phyloP scores from a whole-genome alignment of 305 asterid genomes.

The Fraxinus paxiana region DNA sequence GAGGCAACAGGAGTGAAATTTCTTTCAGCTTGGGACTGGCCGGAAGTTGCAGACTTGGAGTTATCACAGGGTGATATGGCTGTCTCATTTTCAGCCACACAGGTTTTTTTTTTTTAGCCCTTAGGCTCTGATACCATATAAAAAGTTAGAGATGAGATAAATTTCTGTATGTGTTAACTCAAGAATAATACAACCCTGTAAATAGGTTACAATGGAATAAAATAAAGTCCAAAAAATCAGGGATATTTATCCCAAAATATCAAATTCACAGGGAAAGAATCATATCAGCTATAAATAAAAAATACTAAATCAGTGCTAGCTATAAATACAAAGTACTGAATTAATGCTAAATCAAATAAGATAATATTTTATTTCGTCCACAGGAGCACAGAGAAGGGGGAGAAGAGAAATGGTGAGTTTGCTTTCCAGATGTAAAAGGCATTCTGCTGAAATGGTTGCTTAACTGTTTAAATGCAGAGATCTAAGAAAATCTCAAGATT shows the following conservation, averaged over 20 bases:
- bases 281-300: background rate
- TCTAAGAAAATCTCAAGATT: background rate
- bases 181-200: background rate
- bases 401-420: background rate
- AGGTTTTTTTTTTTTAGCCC: too few species aligned
- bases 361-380: background rate
- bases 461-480: background rate
- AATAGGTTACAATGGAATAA: background rate
- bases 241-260: background rate
- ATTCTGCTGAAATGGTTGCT: background rate
- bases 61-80: background rate
- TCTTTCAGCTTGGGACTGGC: background rate
- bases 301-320: background rate
- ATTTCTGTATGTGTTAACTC: background rate
- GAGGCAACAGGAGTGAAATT: background rate
- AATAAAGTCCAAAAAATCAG: background rate
- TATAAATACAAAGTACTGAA: background rate
- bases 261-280: background rate
- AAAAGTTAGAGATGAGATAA: background rate
- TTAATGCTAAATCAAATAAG: background rate
- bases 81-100: too few species aligned
- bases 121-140: too few species aligned
- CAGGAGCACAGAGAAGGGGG: too few species aligned
- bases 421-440: background rate
- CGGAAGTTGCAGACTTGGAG: background rate